Conservation (phyloP, 192 early-diverging fungal species). For the Backusella mclennaniae region DNA sequence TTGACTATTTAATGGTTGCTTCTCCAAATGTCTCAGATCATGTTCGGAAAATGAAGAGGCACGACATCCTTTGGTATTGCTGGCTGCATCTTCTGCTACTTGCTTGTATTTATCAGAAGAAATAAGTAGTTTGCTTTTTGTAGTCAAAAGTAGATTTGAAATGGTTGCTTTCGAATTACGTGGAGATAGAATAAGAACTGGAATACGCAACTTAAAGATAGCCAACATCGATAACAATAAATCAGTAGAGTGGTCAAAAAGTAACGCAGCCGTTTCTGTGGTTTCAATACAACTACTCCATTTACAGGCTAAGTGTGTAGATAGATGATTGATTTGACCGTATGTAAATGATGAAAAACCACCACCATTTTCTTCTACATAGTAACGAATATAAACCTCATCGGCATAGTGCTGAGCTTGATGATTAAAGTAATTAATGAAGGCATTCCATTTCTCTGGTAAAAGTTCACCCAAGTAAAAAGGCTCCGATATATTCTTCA, state of each 20-base stretch:
- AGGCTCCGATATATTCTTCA: background rate
- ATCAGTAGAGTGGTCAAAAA: background rate
- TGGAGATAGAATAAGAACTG: background rate
- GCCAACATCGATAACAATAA: background rate
- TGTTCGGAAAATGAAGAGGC: background rate
- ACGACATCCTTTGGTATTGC: background rate
- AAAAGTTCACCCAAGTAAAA: background rate
- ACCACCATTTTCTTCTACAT: background rate
- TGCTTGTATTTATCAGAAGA: background rate
- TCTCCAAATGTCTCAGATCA: background rate
- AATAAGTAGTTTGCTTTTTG: background rate
- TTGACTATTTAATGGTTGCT: background rate
- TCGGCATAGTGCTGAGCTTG: background rate
- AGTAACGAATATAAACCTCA: background rate
- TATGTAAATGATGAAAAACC: background rate
- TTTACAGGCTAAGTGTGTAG: constrained; percentile 15
- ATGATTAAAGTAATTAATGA: background rate
- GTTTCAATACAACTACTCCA: background rate
- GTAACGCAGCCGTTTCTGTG: background rate
- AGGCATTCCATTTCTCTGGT: background rate
- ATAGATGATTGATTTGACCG: background rate
- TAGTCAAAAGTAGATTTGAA: background rate
- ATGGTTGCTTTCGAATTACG: constrained; percentile 9
- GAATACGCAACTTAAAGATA: constrained; percentile 3
- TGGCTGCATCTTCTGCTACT: background rate